phyloP scores from a whole-genome alignment of 257 asterid species.

The Ocimum tenuiflorum region DNA sequence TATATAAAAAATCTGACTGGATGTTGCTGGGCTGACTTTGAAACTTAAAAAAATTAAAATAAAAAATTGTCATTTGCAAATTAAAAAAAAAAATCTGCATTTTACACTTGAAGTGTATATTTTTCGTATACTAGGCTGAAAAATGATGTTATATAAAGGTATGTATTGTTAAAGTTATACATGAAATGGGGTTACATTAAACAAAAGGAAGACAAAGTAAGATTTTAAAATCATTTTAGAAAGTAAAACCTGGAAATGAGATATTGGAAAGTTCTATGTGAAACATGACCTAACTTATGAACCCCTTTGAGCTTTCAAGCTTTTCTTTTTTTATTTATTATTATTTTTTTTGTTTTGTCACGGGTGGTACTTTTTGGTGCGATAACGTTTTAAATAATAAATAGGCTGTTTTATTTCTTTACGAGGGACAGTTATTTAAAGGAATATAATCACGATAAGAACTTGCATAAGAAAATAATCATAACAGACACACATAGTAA shows the following conservation, averaged over 20 bases:
- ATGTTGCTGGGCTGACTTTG: no score
- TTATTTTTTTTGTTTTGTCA: no score
- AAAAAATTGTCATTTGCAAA: no score
- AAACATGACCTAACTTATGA: conserved; percentile 1
- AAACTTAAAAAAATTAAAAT: no score
- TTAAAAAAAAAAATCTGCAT: no score
- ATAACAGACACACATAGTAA: conserved; percentile 5
- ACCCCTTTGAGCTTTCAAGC: neutral
- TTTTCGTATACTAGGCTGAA: no score
- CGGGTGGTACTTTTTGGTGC: neutral
- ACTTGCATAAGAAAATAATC: neutral
- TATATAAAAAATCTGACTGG: no score
- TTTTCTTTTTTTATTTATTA: no score
- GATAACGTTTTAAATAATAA: neutral
- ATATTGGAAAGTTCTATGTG: neutral
- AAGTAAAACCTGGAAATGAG: neutral
- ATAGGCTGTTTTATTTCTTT: neutral
- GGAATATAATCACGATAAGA: neutral
- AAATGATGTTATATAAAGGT: no score
- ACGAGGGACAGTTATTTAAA: neutral
- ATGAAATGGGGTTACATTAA: neutral
- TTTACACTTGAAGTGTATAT: no score
- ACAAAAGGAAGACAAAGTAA: neutral
- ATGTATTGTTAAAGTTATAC: no score
- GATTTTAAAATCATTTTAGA: neutral